A percentile compares a stretch with the other conserved stretches of the same genome.
phyloP scores from a whole-genome alignment of 495 filamentous ascomycete genomes.

The Cenococcum geophilum region DNA sequence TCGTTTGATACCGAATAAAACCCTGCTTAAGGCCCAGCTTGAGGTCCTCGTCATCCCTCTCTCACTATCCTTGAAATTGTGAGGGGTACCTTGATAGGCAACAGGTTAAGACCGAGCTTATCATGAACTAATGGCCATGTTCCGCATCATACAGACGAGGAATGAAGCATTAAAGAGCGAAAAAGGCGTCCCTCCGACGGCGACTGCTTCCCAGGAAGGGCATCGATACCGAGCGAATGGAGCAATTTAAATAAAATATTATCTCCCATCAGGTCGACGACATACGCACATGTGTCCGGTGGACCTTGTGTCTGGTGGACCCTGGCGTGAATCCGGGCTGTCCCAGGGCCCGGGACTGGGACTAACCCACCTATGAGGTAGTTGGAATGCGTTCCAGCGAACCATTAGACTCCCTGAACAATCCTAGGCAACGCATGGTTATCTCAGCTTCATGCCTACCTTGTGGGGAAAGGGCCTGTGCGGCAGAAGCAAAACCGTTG shows the following conservation, averaged over 20 bases:
- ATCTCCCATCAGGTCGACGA: not conserved
- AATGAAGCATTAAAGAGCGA: not conserved
- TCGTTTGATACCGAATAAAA: not conserved
- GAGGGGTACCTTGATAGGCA: not conserved
- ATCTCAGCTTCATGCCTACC: not conserved
- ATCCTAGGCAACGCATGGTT: not conserved
- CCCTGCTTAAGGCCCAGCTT: not conserved
- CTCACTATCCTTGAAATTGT: not conserved
- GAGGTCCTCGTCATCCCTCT: not conserved
- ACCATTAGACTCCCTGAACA: not conserved
- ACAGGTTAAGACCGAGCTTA: not conserved
- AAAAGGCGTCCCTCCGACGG: not conserved
- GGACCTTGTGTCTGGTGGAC: not conserved
- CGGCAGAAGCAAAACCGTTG: not conserved
- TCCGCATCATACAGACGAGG: not conserved
- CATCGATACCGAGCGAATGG: not conserved
- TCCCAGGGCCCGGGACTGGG: slow-evolving; percentile 5
- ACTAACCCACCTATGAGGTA: not conserved
- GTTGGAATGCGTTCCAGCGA: not conserved
- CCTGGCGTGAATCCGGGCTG: not conserved
- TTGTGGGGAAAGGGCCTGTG: not conserved
- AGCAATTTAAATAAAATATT: not conserved
- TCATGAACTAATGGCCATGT: not conserved
- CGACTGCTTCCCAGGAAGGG: not conserved
- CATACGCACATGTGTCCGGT: not conserved